Evolutionary conservation across 768 basidiomycete genomes (phyloP).

Genomic region (Xerocomellus chrysenteron): DNA sequence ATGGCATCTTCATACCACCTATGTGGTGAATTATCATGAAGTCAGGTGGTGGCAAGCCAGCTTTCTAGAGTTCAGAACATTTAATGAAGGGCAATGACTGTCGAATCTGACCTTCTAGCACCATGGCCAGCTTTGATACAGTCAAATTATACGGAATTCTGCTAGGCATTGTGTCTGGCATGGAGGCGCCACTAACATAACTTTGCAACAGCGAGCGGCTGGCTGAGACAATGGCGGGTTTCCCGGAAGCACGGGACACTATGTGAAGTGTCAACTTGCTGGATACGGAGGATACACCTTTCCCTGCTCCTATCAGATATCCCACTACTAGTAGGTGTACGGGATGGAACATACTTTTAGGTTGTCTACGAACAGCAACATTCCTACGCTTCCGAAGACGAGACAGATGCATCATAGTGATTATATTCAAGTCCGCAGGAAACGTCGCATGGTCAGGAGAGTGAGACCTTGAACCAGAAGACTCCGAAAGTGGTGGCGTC

Average conservation of each 20-base stretch:
- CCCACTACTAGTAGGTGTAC: not conserved
- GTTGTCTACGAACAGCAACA: conserved; percentile 25
- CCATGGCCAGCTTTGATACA: conserved; percentile 43
- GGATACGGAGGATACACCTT: conserved; percentile 8
- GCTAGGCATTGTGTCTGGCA: not conserved
- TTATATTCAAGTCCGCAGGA: conserved; percentile 13
- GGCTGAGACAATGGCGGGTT: conserved; percentile 59
- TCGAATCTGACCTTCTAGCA: conserved; percentile 56
- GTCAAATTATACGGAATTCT: conserved; percentile 35
- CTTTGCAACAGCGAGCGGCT: conserved; percentile 45
- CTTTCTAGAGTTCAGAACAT: conserved; percentile 40
- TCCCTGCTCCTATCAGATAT: conserved; percentile 14
- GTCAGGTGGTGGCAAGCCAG: conserved; percentile 65
- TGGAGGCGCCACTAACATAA: not conserved
- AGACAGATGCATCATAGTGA: conserved; percentile 20
- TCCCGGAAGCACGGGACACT: conserved; percentile 58
- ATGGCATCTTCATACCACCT: conserved; percentile 35
- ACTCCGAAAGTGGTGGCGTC: conserved; percentile 78
- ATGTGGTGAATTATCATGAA: conserved; percentile 74
- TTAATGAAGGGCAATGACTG: not conserved
- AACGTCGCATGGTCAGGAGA: conserved; percentile 45
- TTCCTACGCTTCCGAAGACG: conserved; percentile 22
- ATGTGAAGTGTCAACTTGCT: conserved; percentile 50
- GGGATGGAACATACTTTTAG: conserved; percentile 20
- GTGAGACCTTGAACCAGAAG: conserved; percentile 60